Evolutionary conservation across 2,329 filamentous ascomycete genomes (phyloP), one percentile per base, ranked within the genome.

Genomic region (Diaporthe eres): DNA sequence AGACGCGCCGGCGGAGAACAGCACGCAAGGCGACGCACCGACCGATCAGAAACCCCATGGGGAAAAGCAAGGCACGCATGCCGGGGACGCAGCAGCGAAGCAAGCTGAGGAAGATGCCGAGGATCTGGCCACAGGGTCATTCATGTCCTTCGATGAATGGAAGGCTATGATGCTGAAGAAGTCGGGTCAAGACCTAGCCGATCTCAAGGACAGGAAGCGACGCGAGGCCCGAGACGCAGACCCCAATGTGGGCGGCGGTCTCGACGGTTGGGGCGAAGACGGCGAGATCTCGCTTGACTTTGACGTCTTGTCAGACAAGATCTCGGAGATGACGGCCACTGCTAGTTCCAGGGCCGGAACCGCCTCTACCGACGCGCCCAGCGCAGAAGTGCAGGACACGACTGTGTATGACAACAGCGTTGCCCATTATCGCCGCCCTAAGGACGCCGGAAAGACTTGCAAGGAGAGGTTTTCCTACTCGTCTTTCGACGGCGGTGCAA

Each of bases 121-220:
- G 80, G 94, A 94, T 79, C 90, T 93, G 61, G 85, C 85, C 63
- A 85, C 85, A 2, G 83, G 84, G 65, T 93, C 95, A 9, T 98
- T 98, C 83, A 92, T 98, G 80, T 98, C 97, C 0, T 99, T 99
- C 80, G 97, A 98, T 82, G 96, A 98, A 81, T 99, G 97, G 97
- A 98, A 98, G 86, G 95, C 94, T 81, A 94, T 96, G 87, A 98
- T 98, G 85, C 86, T 98, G 25, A 94, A 93, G 71, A 94, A 95
- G 82, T 93, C 92, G 4, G 96, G 95, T 17, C 96, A 98, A 81
- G 89, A 91, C 72, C 87, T 87, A 8, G 84, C 95, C 87, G 81
- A 94, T 85, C 79, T 94, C 89, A 84, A 92, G 89, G 84, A 89
- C 89, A 82, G 94, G 86, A 82, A 91, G 88, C 79, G 88, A 81